These are phyloP conservation scores for Penicillium coprophilum DNA, from an alignment of 495 filamentous ascomycete species.

Conservation along the genomic window DNA sequence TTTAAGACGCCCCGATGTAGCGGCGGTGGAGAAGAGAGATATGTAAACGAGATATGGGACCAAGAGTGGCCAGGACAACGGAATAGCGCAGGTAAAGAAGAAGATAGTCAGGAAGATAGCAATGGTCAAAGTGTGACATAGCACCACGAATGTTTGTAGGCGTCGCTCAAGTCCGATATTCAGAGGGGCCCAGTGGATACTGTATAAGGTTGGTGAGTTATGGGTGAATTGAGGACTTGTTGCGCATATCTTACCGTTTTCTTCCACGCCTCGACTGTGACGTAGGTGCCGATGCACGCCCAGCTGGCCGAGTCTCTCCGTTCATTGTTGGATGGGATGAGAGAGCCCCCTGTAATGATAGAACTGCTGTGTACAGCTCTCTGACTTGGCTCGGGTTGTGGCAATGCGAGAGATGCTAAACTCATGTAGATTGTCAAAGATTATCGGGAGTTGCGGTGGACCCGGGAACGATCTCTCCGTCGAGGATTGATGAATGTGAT, in stretches of 20 bases:
- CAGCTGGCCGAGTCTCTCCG: not conserved
- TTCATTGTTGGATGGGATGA: slow-evolving; percentile 1
- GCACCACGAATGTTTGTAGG: slow-evolving; percentile 81
- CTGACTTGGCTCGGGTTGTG: not conserved
- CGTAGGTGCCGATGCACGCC: not conserved
- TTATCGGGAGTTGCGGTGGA: not conserved
- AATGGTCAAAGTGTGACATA: slow-evolving; percentile 82
- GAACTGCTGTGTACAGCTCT: not conserved
- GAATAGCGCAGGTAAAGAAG: slow-evolving; percentile 88
- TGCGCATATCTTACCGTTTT: slow-evolving; percentile 1
- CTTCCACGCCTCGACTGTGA: slow-evolving; percentile 7
- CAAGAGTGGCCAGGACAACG: slow-evolving; percentile 86
- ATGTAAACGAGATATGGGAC: slow-evolving; percentile 87
- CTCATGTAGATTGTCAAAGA: not conserved
- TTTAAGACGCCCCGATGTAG: slow-evolving; percentile 68
- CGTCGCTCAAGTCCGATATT: slow-evolving; percentile 83
- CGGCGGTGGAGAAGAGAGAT: slow-evolving; percentile 72
- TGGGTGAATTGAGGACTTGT: not conserved
- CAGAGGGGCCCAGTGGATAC: slow-evolving; percentile 82
- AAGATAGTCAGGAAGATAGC: slow-evolving; percentile 73
- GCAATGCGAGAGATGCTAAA: not conserved
- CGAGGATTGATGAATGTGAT: not conserved
- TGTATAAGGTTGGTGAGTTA: slow-evolving; percentile 20
- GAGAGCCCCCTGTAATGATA: not conserved
- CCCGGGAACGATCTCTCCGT: not conserved